phyloP scores from a whole-genome alignment of 345 rosid species.

The Eutrema japonicum region DNA sequence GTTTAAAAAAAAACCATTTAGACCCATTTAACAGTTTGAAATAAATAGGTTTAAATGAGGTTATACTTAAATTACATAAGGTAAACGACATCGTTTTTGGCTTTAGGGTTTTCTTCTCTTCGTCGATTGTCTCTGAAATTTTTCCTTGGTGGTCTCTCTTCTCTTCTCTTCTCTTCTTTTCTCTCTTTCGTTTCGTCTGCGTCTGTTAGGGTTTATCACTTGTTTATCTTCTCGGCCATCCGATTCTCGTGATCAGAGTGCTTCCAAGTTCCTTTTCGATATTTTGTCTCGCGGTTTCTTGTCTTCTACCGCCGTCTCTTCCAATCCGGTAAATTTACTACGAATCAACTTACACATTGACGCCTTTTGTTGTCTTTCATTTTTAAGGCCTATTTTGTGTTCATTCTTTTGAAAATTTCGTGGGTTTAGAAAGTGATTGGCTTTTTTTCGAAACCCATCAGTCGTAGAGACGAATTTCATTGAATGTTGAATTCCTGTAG shows the following conservation, averaged over 20 bases:
- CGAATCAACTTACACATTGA: background rate
- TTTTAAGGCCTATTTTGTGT: background rate
- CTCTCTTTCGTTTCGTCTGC: background rate
- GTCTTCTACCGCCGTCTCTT: conserved; percentile 70
- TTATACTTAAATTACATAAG: too few species aligned
- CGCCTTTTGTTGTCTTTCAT: background rate
- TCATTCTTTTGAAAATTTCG: background rate
- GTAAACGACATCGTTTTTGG: too few species aligned
- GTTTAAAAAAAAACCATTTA: too few species aligned
- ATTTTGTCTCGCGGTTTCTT: conserved; percentile 86
- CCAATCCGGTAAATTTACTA: conserved; percentile 60
- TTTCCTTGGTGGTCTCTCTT: background rate
- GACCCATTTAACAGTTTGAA: too few species aligned
- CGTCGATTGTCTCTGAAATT: background rate
- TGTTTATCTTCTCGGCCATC: conserved; percentile 49
- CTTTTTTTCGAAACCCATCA: too few species aligned
- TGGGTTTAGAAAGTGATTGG: background rate
- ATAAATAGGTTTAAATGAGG: too few species aligned
- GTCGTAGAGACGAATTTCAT: too few species aligned
- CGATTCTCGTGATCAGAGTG: conserved; percentile 46
- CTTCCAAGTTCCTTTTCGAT: conserved; percentile 64
- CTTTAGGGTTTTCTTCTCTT: too few species aligned
- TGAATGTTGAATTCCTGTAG: too few species aligned
- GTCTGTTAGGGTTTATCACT: conserved; percentile 47
- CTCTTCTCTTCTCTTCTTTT: background rate